phyloP scores from a whole-genome alignment of 2,329 filamentous ascomycete genomes.

The Phyllosticta paracitricarpa region DNA sequence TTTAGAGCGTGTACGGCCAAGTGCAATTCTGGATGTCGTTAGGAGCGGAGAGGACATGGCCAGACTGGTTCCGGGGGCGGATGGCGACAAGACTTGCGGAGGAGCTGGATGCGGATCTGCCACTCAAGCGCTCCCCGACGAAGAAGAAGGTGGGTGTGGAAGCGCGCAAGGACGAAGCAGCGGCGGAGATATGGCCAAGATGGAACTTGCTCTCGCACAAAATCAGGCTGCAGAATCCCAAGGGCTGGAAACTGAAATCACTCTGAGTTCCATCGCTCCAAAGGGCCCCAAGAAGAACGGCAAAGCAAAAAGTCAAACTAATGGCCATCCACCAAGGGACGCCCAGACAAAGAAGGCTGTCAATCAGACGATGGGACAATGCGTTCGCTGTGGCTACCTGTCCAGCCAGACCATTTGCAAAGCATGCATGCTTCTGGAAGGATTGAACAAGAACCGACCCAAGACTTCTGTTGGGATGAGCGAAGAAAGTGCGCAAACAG shows the following conservation, averaged over 20 bases:
- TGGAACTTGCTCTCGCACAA: conserved; percentile 62
- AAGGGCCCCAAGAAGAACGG: conserved; percentile 14
- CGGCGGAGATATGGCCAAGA: conserved; percentile 69
- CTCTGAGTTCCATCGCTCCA: not conserved
- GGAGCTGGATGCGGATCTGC: conserved; percentile 21
- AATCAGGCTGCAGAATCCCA: conserved; percentile 46
- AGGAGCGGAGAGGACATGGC: conserved; percentile 95
- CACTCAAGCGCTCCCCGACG: conserved; percentile 37
- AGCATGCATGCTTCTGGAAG: conserved; percentile 81
- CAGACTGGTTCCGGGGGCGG: conserved; percentile 57
- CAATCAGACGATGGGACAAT: conserved; percentile 72
- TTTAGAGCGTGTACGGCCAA: conserved; percentile 82
- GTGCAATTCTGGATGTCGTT: conserved; percentile 90
- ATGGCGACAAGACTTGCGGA: conserved; percentile 31
- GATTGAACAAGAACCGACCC: conserved; percentile 64
- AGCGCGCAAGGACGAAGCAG: conserved; percentile 55
- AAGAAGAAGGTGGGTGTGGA: conserved; percentile 64
- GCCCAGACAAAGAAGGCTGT: conserved; percentile 23
- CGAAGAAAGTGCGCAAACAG: not conserved
- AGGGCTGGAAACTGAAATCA: conserved; percentile 24
- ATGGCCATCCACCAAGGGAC: conserved; percentile 15
- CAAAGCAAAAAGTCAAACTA: conserved; percentile 13
- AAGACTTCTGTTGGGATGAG: conserved; percentile 26
- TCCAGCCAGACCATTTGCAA: conserved; percentile 92
- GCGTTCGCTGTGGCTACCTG: conserved; percentile 84